Percentiles rank a stretch among this genome's conserved stretches.
Evolutionary conservation across 176 grass and related monocot species (phyloP).

Genomic region (Neostapfia colusana): DNA sequence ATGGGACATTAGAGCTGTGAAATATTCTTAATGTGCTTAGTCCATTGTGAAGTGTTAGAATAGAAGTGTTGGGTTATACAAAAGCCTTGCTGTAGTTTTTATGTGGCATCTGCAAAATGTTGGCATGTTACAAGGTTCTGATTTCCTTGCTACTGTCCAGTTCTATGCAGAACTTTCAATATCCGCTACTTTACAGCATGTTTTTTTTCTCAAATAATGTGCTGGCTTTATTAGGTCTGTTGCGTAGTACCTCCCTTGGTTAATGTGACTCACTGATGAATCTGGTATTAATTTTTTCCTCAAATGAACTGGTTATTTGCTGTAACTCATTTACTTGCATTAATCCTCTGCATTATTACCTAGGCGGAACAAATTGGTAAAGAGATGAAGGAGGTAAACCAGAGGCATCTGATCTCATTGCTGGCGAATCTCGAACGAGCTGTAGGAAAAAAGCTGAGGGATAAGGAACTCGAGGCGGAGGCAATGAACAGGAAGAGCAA

Average conservation of each 20-base stretch:
- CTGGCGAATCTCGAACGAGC: slow-evolving; percentile 37
- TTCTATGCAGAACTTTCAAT: neutral
- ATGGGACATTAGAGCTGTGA: neutral
- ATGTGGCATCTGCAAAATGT: neutral
- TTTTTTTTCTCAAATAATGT: neutral
- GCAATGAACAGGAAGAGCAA: slow-evolving; percentile 53
- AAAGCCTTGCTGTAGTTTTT: neutral
- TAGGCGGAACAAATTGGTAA: slow-evolving; percentile 45
- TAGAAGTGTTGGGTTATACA: neutral
- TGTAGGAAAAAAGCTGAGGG: slow-evolving; percentile 53
- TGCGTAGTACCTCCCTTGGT: neutral
- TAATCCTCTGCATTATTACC: neutral
- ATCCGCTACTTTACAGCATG: neutral
- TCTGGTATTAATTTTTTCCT: neutral
- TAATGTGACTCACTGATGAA: neutral
- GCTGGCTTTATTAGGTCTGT: neutral
- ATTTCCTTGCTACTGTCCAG: neutral
- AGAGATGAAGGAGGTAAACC: slow-evolving; percentile 48
- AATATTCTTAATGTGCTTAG: neutral
- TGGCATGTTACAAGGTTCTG: neutral
- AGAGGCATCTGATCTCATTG: slow-evolving; percentile 42
- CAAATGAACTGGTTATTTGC: neutral
- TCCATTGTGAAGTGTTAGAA: neutral
- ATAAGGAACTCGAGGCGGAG: slow-evolving; percentile 57
- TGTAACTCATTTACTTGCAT: neutral